These are phyloP conservation scores for Oryza nivara DNA, from an alignment of 176 grass and related monocot genomes.

Conservation along the genomic window DNA sequence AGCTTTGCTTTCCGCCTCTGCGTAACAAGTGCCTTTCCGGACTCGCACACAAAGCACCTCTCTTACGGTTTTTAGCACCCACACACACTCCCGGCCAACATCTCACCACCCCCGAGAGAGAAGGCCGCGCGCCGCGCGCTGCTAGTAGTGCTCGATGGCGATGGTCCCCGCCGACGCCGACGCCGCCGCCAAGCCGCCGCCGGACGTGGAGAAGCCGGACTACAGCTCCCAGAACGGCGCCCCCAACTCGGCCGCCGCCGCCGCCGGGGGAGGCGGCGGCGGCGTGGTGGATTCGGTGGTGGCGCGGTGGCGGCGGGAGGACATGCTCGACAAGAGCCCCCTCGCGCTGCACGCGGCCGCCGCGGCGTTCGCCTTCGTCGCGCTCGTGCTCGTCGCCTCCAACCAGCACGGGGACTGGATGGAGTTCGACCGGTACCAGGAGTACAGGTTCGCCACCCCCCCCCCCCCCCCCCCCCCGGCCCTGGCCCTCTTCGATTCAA, in stretches of 20 bases:
- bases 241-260: neutral
- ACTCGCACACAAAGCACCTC: conserved; percentile 41
- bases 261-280: neutral
- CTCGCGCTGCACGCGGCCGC: conserved; percentile 66
- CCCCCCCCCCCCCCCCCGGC: neutral
- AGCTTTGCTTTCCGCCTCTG: conserved; percentile 13
- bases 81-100: neutral
- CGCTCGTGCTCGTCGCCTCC: conserved; percentile 73
- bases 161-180: conserved; percentile 42
- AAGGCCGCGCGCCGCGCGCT: neutral
- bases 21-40: conserved; percentile 25
- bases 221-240: conserved; percentile 42
- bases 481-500: conserved; percentile 9
- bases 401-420: conserved; percentile 86
- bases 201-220: conserved; percentile 28
- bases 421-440: conserved; percentile 81
- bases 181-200: conserved; percentile 37
- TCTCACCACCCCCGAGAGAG: neutral
- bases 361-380: conserved; percentile 65
- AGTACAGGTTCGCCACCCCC: conserved; percentile 57
- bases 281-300: conserved; percentile 49
- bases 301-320: conserved; percentile 64
- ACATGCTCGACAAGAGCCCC: conserved; percentile 69
- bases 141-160: conserved; percentile 45
- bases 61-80: neutral